Percentiles rank a stretch among this genome's conserved stretches.
Conservation (phyloP, 129 eudicot species). For the Apium graveolens region DNA sequence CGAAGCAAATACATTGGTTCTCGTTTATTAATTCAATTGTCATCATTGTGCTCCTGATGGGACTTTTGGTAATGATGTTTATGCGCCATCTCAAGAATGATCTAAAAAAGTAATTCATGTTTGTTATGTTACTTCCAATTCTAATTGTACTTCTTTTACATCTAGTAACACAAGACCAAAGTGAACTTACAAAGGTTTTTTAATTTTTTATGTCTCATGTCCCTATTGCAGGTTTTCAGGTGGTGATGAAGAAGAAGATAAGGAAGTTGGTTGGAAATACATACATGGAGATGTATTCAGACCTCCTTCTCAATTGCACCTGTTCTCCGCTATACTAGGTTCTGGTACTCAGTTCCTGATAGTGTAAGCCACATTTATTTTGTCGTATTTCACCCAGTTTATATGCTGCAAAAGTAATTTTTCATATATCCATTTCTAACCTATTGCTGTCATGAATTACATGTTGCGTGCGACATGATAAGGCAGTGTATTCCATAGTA, state of each 20-base stretch:
- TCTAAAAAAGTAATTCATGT: constrained; percentile 47
- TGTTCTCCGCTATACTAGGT: constrained; percentile 76
- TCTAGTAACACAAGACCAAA: neutral
- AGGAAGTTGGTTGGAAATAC: constrained; percentile 83
- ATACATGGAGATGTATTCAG: constrained; percentile 73
- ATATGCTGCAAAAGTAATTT: neutral
- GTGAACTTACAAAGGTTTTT: neutral
- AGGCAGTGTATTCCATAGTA: neutral
- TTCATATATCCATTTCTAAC: neutral
- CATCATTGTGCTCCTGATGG: constrained; percentile 54
- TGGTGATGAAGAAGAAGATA: constrained; percentile 89
- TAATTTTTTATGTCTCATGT: constrained; percentile 15
- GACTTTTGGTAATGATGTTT: constrained; percentile 44
- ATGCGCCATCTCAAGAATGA: constrained; percentile 76
- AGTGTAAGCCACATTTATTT: constrained; percentile 39
- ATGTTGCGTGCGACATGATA: neutral
- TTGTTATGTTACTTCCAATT: neutral
- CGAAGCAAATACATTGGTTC: constrained; percentile 65
- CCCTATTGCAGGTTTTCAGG: constrained; percentile 54
- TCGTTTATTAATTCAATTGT: constrained; percentile 57
- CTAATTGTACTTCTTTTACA: neutral
- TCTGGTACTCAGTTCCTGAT: constrained; percentile 64
- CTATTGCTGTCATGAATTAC: neutral
- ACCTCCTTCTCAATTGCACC: constrained; percentile 53
- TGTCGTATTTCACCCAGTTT: neutral